These are phyloP conservation scores for Plantago coronopus DNA, from an alignment of 305 asterid species.

Conservation along the genomic window DNA sequence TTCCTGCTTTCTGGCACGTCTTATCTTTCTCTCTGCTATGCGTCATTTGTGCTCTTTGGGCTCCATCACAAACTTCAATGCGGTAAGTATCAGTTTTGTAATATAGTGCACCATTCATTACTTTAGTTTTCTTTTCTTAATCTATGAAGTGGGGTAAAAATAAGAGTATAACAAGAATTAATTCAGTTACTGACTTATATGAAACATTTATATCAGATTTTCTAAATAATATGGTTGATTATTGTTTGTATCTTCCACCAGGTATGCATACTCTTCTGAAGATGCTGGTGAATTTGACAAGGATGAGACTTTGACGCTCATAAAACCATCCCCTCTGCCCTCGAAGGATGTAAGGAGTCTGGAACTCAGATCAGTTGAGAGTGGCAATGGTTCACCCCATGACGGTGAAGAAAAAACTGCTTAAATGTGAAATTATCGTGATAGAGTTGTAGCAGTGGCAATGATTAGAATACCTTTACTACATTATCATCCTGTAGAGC, in stretches of 20 bases:
- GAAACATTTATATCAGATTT: background rate
- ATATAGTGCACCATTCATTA: background rate
- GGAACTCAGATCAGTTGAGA: slow-evolving; percentile 36
- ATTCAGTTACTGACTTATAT: background rate
- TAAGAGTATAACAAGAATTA: background rate
- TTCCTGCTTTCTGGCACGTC: slow-evolving; percentile 96
- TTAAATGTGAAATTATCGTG: slow-evolving; percentile 20
- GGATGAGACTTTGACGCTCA: slow-evolving; percentile 69
- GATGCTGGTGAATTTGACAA: slow-evolving; percentile 69
- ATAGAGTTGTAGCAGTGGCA: slow-evolving; percentile 6
- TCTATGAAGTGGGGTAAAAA: background rate
- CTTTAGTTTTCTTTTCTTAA: background rate
- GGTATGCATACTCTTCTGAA: slow-evolving; percentile 83
- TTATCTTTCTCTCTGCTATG: slow-evolving; percentile 81
- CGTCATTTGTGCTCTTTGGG: slow-evolving; percentile 90
- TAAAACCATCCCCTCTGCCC: slow-evolving; percentile 57
- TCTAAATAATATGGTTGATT: background rate
- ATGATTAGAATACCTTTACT: background rate
- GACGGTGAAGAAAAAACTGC: slow-evolving; percentile 73
- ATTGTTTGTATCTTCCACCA: slow-evolving; percentile 19
- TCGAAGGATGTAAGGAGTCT: slow-evolving; percentile 46
- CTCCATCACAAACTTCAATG: slow-evolving; percentile 86
- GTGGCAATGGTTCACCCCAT: slow-evolving; percentile 32
- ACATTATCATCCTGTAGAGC: slow-evolving; percentile 21
- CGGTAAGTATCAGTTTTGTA: slow-evolving; percentile 39